These are phyloP conservation scores for Claviceps monticola DNA, from an alignment of 2,329 filamentous ascomycete species.

Conservation along the genomic window DNA sequence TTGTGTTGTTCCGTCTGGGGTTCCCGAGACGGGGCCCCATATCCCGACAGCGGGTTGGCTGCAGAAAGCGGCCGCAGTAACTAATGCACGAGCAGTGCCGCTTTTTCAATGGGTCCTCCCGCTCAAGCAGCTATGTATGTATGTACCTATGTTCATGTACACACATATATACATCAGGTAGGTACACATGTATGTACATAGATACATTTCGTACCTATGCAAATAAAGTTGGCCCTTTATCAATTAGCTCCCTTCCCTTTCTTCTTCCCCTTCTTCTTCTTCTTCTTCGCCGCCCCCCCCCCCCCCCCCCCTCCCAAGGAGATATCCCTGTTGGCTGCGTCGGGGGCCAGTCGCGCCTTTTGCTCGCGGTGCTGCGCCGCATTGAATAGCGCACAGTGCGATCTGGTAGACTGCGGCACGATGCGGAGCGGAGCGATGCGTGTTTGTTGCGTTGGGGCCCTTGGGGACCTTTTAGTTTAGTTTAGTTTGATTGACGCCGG, in stretches of 20 bases:
- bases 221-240: neutral
- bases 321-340: neutral
- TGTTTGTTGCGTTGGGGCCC: neutral
- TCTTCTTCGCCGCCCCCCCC: neutral
- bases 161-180: neutral
- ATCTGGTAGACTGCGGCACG: neutral
- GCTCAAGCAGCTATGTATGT: neutral
- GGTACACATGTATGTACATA: no score
- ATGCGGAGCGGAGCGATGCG: neutral
- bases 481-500: no score
- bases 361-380: neutral
- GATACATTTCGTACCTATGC: neutral
- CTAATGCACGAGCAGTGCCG: constrained; percentile 19
- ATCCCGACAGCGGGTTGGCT: constrained; percentile 20
- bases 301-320: neutral
- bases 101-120: constrained; percentile 8
- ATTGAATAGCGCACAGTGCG: no score
- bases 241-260: neutral
- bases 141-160: no score
- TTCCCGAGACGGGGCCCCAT: constrained; percentile 18
- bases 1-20: constrained; percentile 11
- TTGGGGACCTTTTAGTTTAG: no score
- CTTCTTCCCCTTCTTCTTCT: constrained; percentile 1
- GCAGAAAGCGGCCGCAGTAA: constrained; percentile 26
- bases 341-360: neutral